phyloP scores from a whole-genome alignment of 768 basidiomycete genomes.

The Artomyces pyxidatus region DNA sequence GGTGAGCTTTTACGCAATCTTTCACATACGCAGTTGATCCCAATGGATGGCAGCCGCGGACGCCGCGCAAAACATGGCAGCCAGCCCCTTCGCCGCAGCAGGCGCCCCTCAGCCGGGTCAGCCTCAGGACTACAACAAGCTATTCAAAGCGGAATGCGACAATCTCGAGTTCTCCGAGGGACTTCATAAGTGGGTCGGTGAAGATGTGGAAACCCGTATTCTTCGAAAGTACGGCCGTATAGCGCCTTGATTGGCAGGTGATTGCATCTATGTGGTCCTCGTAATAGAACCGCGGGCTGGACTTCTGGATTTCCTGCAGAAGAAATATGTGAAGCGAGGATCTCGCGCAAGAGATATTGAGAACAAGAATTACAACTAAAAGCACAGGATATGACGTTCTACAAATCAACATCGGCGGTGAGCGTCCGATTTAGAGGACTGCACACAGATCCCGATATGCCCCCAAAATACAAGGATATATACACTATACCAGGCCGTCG shows the following conservation, averaged over 20 bases:
- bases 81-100: conserved; percentile 55
- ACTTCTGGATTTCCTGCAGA: no score
- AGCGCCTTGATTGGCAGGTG: no score
- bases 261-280: no score
- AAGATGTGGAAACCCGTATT: conserved; percentile 72
- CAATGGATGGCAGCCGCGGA: conserved; percentile 54
- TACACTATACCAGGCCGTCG: conserved; percentile 73
- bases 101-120: conserved; percentile 39
- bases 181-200: conserved; percentile 74
- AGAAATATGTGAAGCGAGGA: neutral
- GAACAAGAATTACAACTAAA: neutral
- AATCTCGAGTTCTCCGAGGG: conserved; percentile 90
- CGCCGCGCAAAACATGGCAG: conserved; percentile 64
- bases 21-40: conserved; percentile 5
- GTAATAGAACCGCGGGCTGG: no score
- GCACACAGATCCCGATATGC: no score
- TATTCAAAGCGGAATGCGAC: conserved; percentile 88
- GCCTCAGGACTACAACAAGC: conserved; percentile 79
- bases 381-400: neutral
- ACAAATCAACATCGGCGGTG: conserved; percentile 1
- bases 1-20: conserved; percentile 46
- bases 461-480: neutral
- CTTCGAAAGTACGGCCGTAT: conserved; percentile 71
- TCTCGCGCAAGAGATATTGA: conserved; percentile 2
- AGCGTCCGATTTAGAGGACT: neutral